Evolutionary conservation across 2,329 filamentous ascomycete species (phyloP), one percentile per base, ranked within the genome.

Genomic region (Phyllosticta paracitricarpa): DNA sequence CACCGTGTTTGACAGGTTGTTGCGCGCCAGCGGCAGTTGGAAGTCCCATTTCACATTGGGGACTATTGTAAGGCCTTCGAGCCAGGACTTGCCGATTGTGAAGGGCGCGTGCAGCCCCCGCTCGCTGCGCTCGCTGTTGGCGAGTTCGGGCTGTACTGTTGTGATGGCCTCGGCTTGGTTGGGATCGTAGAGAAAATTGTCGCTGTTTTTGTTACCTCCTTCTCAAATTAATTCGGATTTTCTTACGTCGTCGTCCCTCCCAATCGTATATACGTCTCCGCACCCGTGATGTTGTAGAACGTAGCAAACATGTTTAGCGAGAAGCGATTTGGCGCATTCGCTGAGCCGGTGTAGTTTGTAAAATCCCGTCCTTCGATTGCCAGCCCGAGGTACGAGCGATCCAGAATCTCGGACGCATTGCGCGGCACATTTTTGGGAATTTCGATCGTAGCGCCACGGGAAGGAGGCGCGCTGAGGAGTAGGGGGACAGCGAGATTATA

Each of bases 211-310:
- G 17, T 48, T 48, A 48, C 0, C 40, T n/a, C 17, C 14, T 48
- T n/a, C 17, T 6, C 40, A 6, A 25, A n/a, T 5, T 12, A 26
- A 4, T 12, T 22, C 33, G 8, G 9, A 24, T 2, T 4, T 8
- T 8, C 57, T n/a, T 55, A 60, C 58, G 54, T 53, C 8, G 58
- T 60, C 9, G 58, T 60, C 12, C 58, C 58, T 24, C 58, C 58
- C 10, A 60, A 25, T 14, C 58, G 58, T 19, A 60, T 25, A 24
- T 56, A 60, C 2, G 33, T 51, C 22, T 30, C 10, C 12, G 53
- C 35, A 24, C 58, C 58, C 10, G 58, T 60, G 14, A 55, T 60
- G n/a, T 51, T n/a, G 1, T 40, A 55, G 24, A 60, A 60, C 7
- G 33, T 33, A 14, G 58, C 54, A 8, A 60, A 40, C 58, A 60